These are phyloP conservation scores for Hanseniaspora valbyensis DNA, from an alignment of 805 yeast species.

Conservation along the genomic window DNA sequence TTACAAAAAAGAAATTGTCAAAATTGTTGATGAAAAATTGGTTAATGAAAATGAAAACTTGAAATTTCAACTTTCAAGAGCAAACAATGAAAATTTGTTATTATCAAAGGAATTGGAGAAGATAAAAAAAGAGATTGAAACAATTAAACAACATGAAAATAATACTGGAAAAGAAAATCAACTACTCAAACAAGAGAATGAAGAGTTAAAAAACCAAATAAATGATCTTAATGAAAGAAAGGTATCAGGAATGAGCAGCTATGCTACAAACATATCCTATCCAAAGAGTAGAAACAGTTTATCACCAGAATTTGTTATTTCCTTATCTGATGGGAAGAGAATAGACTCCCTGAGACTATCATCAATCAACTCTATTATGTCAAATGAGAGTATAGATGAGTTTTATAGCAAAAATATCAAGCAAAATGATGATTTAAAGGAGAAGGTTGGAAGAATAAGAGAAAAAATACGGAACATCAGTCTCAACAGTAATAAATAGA, in stretches of 20 bases:
- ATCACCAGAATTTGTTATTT: background rate
- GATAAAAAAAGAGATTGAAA: background rate
- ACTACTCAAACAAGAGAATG: background rate
- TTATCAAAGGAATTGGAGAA: background rate
- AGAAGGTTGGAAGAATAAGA: background rate
- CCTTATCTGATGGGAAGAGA: background rate
- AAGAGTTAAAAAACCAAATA: background rate
- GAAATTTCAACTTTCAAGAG: background rate
- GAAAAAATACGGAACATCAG: background rate
- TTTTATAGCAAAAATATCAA: background rate
- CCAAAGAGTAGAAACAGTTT: background rate
- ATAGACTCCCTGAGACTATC: background rate
- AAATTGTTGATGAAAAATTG: background rate
- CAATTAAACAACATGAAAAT: background rate
- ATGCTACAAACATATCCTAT: background rate
- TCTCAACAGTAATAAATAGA: too few species aligned
- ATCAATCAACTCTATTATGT: background rate
- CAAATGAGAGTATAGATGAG: background rate
- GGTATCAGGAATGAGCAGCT: background rate
- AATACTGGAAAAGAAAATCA: background rate
- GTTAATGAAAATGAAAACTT: background rate
- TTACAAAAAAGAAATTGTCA: background rate
- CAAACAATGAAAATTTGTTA: background rate
- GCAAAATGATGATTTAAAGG: background rate
- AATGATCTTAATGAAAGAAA: background rate